Percentiles rank a stretch among this genome's conserved stretches.
Evolutionary conservation across 495 filamentous ascomycete species (phyloP).

Genomic region (Xanthoparmelia taractica): DNA sequence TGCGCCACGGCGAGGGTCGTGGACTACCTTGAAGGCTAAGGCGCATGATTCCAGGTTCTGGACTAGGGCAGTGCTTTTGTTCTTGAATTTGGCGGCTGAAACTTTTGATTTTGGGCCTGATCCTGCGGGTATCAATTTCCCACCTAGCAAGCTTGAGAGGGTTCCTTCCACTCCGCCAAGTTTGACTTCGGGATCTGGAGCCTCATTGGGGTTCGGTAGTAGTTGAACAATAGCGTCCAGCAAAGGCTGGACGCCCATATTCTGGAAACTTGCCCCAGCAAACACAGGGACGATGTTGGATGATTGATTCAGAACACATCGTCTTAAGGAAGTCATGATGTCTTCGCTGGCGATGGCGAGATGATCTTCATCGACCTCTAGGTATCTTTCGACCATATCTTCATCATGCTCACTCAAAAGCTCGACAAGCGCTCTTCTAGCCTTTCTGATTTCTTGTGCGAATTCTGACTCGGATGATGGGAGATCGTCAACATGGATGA

Average conservation of each 20-base stretch:
- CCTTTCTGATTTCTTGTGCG: conserved; percentile 62
- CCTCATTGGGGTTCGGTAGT: conserved; percentile 73
- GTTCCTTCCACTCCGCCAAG: conserved; percentile 47
- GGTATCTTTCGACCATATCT: conserved; percentile 70
- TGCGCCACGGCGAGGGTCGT: conserved; percentile 76
- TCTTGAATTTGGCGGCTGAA: conserved; percentile 30
- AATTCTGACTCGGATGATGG: conserved; percentile 46
- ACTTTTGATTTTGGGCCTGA: conserved; percentile 27
- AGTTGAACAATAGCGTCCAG: conserved; percentile 82
- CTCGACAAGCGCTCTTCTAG: conserved; percentile 73
- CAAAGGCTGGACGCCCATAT: conserved; percentile 90
- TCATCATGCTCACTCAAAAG: conserved; percentile 83
- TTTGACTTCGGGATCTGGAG: conserved; percentile 69
- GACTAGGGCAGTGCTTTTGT: conserved; percentile 33
- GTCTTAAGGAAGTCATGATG: conserved; percentile 67
- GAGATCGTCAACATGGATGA: conserved; percentile 43
- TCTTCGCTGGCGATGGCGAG: conserved; percentile 53
- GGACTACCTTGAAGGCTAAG: conserved; percentile 94
- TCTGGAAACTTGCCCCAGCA: conserved; percentile 84
- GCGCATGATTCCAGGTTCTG: conserved; percentile 64
- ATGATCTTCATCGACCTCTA: conserved; percentile 66
- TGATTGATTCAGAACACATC: conserved; percentile 55
- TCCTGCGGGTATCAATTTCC: conserved; percentile 41
- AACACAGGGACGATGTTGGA: conserved; percentile 75
- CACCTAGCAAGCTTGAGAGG: conserved; percentile 46